Percentiles rank a stretch among this genome's conserved stretches.
Evolutionary conservation across 1,284 basidiomycete genomes (phyloP).

Genomic region (Mycena citricolor): DNA sequence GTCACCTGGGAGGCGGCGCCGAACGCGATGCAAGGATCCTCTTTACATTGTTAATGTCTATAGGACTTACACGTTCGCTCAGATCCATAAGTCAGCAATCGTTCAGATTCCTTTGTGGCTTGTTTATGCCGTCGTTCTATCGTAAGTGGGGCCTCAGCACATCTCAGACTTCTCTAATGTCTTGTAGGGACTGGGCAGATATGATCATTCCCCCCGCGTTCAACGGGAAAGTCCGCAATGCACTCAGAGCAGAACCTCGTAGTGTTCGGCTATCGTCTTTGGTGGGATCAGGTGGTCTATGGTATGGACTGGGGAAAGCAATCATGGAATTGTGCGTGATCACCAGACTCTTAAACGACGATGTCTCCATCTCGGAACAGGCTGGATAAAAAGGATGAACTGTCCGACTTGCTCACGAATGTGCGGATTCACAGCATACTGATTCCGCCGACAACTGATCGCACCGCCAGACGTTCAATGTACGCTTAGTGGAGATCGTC

Average conservation of each 20-base stretch:
- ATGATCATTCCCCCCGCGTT: slow-evolving; percentile 81
- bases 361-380: slow-evolving; percentile 1
- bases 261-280: slow-evolving; percentile 78
- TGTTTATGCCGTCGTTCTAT: slow-evolving; percentile 82
- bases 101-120: slow-evolving; percentile 67
- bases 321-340: slow-evolving; percentile 74
- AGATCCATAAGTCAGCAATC: slow-evolving; percentile 12
- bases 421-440: slow-evolving; percentile 38
- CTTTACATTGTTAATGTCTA: background rate
- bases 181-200: slow-evolving; percentile 76
- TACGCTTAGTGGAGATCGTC: slow-evolving; percentile 77
- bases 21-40: slow-evolving; percentile 68
- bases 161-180: slow-evolving; percentile 9
- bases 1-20: slow-evolving; percentile 81
- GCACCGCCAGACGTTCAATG: slow-evolving; percentile 66
- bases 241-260: slow-evolving; percentile 79
- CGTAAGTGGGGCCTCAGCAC: slow-evolving; percentile 22
- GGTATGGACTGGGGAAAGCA: slow-evolving; percentile 87
- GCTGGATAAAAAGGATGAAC: slow-evolving; percentile 56
- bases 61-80: slow-evolving; percentile 3
- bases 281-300: slow-evolving; percentile 83
- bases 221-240: slow-evolving; percentile 72
- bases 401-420: slow-evolving; percentile 69
- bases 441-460: slow-evolving; percentile 6
- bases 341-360: background rate